phyloP scores from a whole-genome alignment of 305 asterid species.

The Fraxinus baroniana region DNA sequence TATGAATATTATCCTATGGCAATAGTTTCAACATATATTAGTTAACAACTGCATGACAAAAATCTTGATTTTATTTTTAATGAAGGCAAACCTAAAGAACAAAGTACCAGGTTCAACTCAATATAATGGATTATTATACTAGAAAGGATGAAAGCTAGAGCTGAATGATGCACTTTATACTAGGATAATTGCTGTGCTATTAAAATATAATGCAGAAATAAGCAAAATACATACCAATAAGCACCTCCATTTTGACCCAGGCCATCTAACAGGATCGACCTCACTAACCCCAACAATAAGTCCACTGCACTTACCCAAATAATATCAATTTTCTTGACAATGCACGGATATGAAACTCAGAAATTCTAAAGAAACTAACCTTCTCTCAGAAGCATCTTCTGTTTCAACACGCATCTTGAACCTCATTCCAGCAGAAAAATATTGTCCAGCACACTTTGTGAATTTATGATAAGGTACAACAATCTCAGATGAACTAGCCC shows the following conservation, averaged over 20 bases:
- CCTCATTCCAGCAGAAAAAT: constrained; percentile 79
- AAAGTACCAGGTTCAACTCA: background rate
- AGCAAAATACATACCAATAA: constrained; percentile 53
- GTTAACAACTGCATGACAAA: background rate
- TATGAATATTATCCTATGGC: background rate
- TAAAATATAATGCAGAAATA: background rate
- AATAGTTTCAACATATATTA: background rate
- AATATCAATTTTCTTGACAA: constrained; percentile 15
- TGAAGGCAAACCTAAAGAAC: background rate
- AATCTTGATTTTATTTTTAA: background rate
- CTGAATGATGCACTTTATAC: background rate
- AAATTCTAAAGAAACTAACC: constrained; percentile 40
- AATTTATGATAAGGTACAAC: constrained; percentile 72
- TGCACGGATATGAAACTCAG: background rate
- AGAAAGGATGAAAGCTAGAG: background rate
- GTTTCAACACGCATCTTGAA: constrained; percentile 80
- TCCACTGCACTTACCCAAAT: constrained; percentile 65
- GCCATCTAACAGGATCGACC: constrained; percentile 85
- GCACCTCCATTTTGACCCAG: constrained; percentile 93
- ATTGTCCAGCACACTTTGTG: constrained; percentile 57
- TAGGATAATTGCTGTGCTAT: background rate
- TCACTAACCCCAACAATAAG: constrained; percentile 71
- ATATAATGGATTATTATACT: background rate
- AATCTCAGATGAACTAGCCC: constrained; percentile 79
- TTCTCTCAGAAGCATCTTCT: constrained; percentile 92